Conservation (phyloP, 139 green algal species). For the Chlorella sp. region DNA sequence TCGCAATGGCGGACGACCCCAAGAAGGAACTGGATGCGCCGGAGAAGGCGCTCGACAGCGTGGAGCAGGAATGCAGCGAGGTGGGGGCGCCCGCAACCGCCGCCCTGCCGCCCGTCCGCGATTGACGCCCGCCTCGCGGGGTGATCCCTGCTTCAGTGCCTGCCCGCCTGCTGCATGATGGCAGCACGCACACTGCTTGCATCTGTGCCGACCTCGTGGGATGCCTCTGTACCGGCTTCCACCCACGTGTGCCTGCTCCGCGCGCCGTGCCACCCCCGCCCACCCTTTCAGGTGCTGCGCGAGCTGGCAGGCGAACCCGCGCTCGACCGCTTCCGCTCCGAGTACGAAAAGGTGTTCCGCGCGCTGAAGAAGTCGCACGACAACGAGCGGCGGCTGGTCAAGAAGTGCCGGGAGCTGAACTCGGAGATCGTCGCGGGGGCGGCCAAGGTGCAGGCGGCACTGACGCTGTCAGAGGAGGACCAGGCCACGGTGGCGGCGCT, state of each 20-base stretch:
- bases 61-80: slow-evolving; percentile 24
- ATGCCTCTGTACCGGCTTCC: no score
- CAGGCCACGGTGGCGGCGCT: slow-evolving; percentile 81
- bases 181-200: no score
- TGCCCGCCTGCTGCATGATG: no score
- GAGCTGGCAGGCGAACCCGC: slow-evolving; percentile 76
- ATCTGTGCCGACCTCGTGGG: no score
- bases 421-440: slow-evolving; percentile 87
- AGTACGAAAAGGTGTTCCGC: slow-evolving; percentile 92
- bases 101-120: no score
- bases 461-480: slow-evolving; percentile 93
- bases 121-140: no score
- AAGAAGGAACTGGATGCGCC: slow-evolving; percentile 17
- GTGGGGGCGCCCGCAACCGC: no score
- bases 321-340: slow-evolving; percentile 78
- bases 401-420: slow-evolving; percentile 89
- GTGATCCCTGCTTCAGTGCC: no score
- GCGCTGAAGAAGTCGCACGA: slow-evolving; percentile 89
- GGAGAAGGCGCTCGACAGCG: slow-evolving; percentile 20
- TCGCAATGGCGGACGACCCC: slow-evolving; percentile 12
- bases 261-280: background rate
- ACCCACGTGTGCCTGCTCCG: no score
- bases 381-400: slow-evolving; percentile 83
- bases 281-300: slow-evolving; percentile 71
- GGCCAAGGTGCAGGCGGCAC: slow-evolving; percentile 87